These are phyloP conservation scores for Fusarium sp. DNA, from an alignment of 2,329 filamentous ascomycete genomes.

Conservation along the genomic window DNA sequence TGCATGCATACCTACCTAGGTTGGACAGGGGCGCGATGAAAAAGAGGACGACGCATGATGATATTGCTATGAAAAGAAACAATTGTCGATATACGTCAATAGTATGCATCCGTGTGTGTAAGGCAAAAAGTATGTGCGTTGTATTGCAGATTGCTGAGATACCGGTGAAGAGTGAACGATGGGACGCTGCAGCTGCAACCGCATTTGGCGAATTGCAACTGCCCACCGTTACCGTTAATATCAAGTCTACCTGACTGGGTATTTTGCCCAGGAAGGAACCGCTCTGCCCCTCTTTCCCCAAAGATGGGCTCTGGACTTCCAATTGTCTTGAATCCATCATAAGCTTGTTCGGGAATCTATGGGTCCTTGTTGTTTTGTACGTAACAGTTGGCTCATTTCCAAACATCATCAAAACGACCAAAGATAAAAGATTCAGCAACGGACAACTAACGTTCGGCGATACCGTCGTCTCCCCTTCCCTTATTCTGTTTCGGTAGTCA, in stretches of 20 bases:
- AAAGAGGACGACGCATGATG: conserved; percentile 13
- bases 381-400: conserved; percentile 37
- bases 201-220: conserved; percentile 26
- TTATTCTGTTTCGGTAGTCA: background rate
- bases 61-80: conserved; percentile 22
- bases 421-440: background rate
- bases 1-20: background rate
- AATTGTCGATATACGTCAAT: conserved; percentile 3
- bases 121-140: conserved; percentile 19
- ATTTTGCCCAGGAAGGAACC: background rate
- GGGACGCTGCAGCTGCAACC: conserved; percentile 12
- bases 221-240: background rate
- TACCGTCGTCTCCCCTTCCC: conserved; percentile 9
- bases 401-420: conserved; percentile 17
- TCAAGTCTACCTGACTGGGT: background rate
- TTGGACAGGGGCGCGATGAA: background rate
- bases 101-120: background rate
- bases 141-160: conserved; percentile 23
- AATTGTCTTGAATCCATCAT: conserved; percentile 3
- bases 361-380: conserved; percentile 28
- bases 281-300: conserved; percentile 16
- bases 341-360: conserved; percentile 5
- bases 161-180: conserved; percentile 12
- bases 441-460: conserved; percentile 9
- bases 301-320: background rate